Evolutionary conservation across 1,139 yeast genomes (phyloP).

Genomic region (Casaregolazyma lundiana): DNA sequence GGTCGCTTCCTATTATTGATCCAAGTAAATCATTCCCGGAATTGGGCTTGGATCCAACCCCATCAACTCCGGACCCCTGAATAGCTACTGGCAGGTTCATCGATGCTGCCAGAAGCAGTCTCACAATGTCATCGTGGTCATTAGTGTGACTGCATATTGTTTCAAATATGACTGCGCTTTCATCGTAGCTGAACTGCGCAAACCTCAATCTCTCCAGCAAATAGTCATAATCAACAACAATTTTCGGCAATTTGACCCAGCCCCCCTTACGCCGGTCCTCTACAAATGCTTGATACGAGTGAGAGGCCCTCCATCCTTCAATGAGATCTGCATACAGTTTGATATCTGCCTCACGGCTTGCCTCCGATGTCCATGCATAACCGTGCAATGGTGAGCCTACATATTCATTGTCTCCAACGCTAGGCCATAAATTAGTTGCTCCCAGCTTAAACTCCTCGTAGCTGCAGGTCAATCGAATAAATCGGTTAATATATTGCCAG

Average conservation of each 20-base stretch:
- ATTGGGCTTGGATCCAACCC: conserved; percentile 1
- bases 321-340: conserved; percentile 28
- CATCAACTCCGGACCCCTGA: conserved; percentile 3
- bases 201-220: conserved; percentile 30
- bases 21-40: conserved; percentile 5
- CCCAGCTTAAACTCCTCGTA: conserved; percentile 32
- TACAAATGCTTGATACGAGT: conserved; percentile 27
- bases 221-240: conserved; percentile 31
- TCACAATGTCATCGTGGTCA: conserved; percentile 32
- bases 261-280: conserved; percentile 20
- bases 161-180: conserved; percentile 28
- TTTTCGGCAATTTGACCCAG: conserved; percentile 9
- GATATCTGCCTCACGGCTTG: conserved; percentile 26
- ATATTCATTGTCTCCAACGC: conserved; percentile 21
- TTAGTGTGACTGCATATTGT: conserved; percentile 27
- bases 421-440: conserved; percentile 31
- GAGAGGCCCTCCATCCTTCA: conserved; percentile 34
- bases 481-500: conserved; percentile 30
- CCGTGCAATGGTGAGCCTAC: conserved; percentile 32
- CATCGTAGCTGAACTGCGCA: conserved; percentile 28
- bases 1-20: conserved; percentile 6
- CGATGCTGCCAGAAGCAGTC: conserved; percentile 21
- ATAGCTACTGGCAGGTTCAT: conserved; percentile 5
- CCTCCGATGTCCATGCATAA: conserved; percentile 31
- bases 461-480: conserved; percentile 32